A percentile compares a stretch with the other conserved stretches of the same genome.
Conservation (phyloP, 768 basidiomycete species). For the Mycena polygramma region DNA sequence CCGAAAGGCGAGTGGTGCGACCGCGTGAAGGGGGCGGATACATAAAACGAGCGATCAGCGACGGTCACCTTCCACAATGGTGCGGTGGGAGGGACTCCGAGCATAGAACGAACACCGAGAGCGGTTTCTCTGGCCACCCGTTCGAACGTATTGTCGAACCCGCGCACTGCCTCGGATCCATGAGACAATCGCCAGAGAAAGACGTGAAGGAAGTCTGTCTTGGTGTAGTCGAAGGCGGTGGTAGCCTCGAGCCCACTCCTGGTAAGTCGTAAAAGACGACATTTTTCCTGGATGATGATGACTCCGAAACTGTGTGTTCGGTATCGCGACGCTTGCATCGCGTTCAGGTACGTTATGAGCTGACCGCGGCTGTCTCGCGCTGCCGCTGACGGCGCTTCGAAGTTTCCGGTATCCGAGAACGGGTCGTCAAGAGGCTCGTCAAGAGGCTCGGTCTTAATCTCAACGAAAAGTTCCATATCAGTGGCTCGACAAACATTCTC, state of each 20-base stretch:
- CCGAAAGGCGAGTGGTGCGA: constrained; percentile 32
- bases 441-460: constrained; percentile 20
- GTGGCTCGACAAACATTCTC: constrained; percentile 21
- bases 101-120: not conserved
- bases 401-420: constrained; percentile 7
- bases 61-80: constrained; percentile 32
- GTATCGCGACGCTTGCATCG: constrained; percentile 28
- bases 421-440: constrained; percentile 24
- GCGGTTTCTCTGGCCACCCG: not conserved
- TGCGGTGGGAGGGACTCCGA: constrained; percentile 4
- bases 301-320: constrained; percentile 32
- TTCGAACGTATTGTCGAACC: constrained; percentile 30
- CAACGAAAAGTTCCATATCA: constrained; percentile 29
- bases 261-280: constrained; percentile 23
- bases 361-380: constrained; percentile 18
- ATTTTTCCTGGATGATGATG: constrained; percentile 19
- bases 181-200: constrained; percentile 36
- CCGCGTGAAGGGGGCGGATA: constrained; percentile 29
- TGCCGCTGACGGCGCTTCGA: constrained; percentile 15
- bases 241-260: constrained; percentile 19
- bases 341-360: constrained; percentile 34
- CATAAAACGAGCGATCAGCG: constrained; percentile 17
- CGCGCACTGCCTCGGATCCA: constrained; percentile 22
- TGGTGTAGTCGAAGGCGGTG: constrained; percentile 12
- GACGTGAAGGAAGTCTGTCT: not conserved